phyloP scores from a whole-genome alignment of 1,284 basidiomycete species.

The Tilletia indica region DNA sequence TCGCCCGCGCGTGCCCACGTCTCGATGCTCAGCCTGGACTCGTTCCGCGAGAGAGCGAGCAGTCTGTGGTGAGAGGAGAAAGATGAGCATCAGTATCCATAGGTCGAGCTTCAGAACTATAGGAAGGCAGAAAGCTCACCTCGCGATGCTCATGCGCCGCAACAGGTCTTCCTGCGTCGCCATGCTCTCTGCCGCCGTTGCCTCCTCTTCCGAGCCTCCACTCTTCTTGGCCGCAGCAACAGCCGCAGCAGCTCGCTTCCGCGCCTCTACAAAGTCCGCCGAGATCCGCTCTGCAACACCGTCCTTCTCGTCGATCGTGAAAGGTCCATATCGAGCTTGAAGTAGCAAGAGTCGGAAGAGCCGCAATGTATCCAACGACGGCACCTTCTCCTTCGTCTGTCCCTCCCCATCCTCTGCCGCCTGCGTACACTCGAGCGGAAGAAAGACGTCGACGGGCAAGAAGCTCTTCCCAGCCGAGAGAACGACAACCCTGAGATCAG shows the following conservation, averaged over 20 bases:
- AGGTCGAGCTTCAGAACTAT: no score
- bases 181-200: conserved; percentile 15
- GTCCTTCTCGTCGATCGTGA: conserved; percentile 29
- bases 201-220: no score
- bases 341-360: neutral
- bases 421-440: conserved; percentile 59
- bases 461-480: no score
- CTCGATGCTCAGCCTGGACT: no score
- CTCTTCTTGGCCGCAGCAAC: conserved; percentile 23
- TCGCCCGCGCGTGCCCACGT: no score
- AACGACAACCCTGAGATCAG: no score
- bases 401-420: conserved; percentile 28
- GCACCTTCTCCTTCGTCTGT: conserved; percentile 21
- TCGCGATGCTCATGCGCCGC: conserved; percentile 38
- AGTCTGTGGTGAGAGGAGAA: no score
- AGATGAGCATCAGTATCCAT: no score
- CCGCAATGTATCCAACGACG: neutral
- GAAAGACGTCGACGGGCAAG: no score
- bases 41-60: no score
- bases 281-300: conserved; percentile 45
- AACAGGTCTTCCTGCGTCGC: conserved; percentile 42
- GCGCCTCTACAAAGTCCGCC: conserved; percentile 44
- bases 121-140: no score
- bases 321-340: neutral
- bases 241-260: conserved; percentile 25